Conservation (phyloP, 1,284 basidiomycete genomes). For the Irpex lacteus region DNA sequence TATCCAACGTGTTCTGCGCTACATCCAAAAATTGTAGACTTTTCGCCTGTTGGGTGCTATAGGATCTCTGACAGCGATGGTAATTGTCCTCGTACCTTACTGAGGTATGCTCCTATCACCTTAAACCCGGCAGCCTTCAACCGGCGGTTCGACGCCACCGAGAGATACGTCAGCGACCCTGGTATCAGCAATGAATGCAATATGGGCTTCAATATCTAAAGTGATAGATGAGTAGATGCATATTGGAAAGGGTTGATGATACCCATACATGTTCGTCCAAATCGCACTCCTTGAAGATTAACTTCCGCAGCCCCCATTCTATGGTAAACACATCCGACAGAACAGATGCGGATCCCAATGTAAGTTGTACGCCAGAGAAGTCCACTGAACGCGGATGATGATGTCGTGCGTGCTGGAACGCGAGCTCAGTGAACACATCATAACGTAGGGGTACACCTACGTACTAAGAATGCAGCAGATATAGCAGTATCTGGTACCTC, state of each 20-base stretch:
- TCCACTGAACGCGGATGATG: conserved; percentile 68
- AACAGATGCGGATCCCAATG: conserved; percentile 66
- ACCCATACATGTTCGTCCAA: conserved; percentile 72
- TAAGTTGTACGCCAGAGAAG: conserved; percentile 76
- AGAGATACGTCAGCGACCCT: conserved; percentile 78
- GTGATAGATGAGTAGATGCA: conserved; percentile 3
- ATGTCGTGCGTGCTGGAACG: conserved; percentile 46
- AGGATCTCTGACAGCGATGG: neutral
- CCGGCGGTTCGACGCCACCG: conserved; percentile 83
- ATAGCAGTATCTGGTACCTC: conserved; percentile 68
- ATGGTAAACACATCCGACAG: conserved; percentile 87
- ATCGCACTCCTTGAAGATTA: conserved; percentile 79
- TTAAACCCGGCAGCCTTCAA: conserved; percentile 81
- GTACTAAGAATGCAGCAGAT: conserved; percentile 34
- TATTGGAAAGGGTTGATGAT: conserved; percentile 1
- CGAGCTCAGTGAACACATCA: neutral
- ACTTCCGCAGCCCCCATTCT: conserved; percentile 84
- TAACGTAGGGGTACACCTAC: conserved; percentile 6
- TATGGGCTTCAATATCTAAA: conserved; percentile 82
- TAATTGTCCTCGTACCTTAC: conserved; percentile 47
- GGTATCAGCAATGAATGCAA: conserved; percentile 89
- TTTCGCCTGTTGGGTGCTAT: conserved; percentile 49
- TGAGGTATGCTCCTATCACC: conserved; percentile 77
- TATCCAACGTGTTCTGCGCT: conserved; percentile 86
- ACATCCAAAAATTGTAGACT: conserved; percentile 84